Evolutionary conservation across 441 rosid species (phyloP), one percentile per base, ranked within the genome.

Genomic region (Breynia disticha): DNA sequence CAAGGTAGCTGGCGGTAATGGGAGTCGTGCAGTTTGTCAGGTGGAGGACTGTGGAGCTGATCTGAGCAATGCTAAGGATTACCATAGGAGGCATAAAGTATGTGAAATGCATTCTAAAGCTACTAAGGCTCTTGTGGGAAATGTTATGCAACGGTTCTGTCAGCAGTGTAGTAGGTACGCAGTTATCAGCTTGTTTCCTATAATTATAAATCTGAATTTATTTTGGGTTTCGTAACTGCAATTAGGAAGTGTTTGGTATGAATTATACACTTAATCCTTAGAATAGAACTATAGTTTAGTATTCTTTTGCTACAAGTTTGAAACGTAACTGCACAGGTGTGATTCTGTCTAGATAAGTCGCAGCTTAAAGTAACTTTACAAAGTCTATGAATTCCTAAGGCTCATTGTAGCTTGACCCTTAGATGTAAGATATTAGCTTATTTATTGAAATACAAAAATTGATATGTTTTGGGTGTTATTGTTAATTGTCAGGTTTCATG

Each of bases 81-180:
- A 93, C 67, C 97, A 93, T 60, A 76, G 96, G 68, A 76, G 97
- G 16, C 97, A 93, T 72, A 89, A 89, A 76, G 99, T 93, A 11
- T 93, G 99, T 62, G 86, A 86, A 83, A 64, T 83, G 82, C 99
- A 93, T 73, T 89, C 97, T 51, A 93, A 93, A 64, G 93, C 95
- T 60, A 75, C 71, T 60, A 86, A 77, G 71, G 99, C 99, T 10
- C 78, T 84, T 19, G 99, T 93, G 19, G 93, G 90, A 63, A 81
- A 76, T 53, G 76, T 75, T 42, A 79, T 93, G 97, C 99, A 93
- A 79, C 83, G 99, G 48, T 93, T 93, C 60, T 93, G 99, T 78
- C 99, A 93, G 76, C 99, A 93, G 76, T 93, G 99, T 67, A 93
- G 97, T 66, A 74, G 96, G 97, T 90, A 73, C 66, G 80, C 38